Conservation (phyloP, 768 basidiomycete species). For the Mycena epipterygia region DNA sequence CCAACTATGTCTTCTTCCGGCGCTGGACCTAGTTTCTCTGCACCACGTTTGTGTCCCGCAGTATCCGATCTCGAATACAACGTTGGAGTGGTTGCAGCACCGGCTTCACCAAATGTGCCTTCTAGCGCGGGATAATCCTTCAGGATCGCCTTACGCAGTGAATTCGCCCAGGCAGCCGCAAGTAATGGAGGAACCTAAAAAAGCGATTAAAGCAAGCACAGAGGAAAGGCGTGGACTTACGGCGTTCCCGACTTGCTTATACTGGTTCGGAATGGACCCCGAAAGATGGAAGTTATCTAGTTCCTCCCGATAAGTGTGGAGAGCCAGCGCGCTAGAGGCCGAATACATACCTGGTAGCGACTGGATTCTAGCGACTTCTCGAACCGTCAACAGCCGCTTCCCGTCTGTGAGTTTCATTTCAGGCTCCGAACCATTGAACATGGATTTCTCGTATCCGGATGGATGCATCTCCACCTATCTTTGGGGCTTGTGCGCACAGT, state of each 20-base stretch:
- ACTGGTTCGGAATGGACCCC: too few relatives aligned
- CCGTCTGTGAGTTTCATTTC: background rate
- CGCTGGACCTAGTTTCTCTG: too few relatives aligned
- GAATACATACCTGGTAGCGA: background rate
- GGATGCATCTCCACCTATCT: background rate
- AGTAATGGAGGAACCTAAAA: conserved; percentile 5
- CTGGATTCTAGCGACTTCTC: background rate
- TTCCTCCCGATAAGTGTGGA: background rate
- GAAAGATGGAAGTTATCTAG: background rate
- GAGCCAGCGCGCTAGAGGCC: background rate
- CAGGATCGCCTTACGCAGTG: background rate
- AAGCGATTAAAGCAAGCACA: background rate
- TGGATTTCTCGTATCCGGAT: background rate
- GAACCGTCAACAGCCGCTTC: background rate
- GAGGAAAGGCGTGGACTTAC: background rate
- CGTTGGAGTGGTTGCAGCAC: too few relatives aligned
- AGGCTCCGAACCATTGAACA: background rate
- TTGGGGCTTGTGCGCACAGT: background rate
- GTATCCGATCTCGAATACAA: too few relatives aligned
- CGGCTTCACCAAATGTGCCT: too few relatives aligned
- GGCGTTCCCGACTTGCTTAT: conserved; percentile 7
- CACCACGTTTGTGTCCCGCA: too few relatives aligned
- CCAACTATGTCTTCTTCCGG: too few relatives aligned
- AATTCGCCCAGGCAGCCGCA: background rate
- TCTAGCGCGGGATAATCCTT: background rate